A percentile compares a stretch with the other conserved stretches of the same genome.
phyloP scores from a whole-genome alignment of 139 green algal species.

The Volvox africanus region DNA sequence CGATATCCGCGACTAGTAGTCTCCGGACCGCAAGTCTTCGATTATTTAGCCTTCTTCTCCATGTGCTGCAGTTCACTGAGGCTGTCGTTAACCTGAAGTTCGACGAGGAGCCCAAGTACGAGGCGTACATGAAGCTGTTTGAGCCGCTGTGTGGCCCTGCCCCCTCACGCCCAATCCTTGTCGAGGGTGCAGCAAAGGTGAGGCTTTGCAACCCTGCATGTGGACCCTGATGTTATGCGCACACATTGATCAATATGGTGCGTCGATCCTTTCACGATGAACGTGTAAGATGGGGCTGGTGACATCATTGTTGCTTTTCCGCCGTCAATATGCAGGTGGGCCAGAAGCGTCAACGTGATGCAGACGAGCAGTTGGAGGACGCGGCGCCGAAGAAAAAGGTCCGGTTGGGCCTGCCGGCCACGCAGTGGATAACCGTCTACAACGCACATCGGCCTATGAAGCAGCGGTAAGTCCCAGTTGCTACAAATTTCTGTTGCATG shows the following conservation, averaged over 20 bases:
- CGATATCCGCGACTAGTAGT: no score
- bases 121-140: constrained; percentile 91
- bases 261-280: no score
- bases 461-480: constrained; percentile 78
- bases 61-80: constrained; percentile 87
- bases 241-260: no score
- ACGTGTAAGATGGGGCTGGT: no score
- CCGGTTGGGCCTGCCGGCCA: constrained; percentile 94
- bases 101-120: constrained; percentile 97
- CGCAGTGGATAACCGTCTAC: constrained; percentile 99
- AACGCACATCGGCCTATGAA: constrained; percentile 99
- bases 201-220: background rate
- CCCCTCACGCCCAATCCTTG: constrained; percentile 87
- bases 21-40: no score
- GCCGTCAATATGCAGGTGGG: constrained; percentile 74
- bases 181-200: constrained; percentile 72
- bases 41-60: no score
- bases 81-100: constrained; percentile 98
- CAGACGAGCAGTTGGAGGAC: constrained; percentile 81
- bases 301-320: background rate
- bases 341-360: constrained; percentile 91
- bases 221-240: no score
- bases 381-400: constrained; percentile 94
- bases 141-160: constrained; percentile 92
- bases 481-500: no score